phyloP scores from a whole-genome alignment of 768 basidiomycete species.

The Collybia nuda region DNA sequence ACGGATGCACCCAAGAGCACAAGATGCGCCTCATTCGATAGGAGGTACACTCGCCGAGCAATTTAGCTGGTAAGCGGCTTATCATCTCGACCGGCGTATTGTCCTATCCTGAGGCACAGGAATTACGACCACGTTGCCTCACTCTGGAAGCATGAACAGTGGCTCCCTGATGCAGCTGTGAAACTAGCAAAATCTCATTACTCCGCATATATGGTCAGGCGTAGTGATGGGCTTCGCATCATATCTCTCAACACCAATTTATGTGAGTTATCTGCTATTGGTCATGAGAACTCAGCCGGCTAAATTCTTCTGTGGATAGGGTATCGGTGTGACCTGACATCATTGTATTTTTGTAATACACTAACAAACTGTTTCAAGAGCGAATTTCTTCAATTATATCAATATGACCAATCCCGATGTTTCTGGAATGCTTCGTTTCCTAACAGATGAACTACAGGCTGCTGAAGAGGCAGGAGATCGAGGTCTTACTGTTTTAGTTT shows the following conservation, averaged over 20 bases:
- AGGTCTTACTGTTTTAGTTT: constrained; percentile 31
- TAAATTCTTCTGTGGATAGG: constrained; percentile 16
- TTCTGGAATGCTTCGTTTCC: constrained; percentile 75
- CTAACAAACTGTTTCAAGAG: constrained; percentile 26
- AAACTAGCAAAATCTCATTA: constrained; percentile 66
- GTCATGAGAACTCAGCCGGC: too few species aligned
- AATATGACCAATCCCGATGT: constrained; percentile 68
- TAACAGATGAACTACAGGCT: constrained; percentile 76
- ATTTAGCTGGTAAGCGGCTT: constrained; percentile 56
- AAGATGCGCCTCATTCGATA: constrained; percentile 61
- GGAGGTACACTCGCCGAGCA: constrained; percentile 54
- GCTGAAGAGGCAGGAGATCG: constrained; percentile 77
- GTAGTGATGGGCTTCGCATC: constrained; percentile 64
- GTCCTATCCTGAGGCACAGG: constrained; percentile 34
- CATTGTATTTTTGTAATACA: neutral
- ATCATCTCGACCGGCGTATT: neutral
- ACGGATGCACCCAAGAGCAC: constrained; percentile 35
- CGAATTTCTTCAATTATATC: constrained; percentile 78
- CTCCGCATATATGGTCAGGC: constrained; percentile 68
- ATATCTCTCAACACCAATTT: constrained; percentile 78
- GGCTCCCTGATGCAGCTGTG: constrained; percentile 61
- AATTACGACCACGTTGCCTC: constrained; percentile 74
- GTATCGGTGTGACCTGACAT: constrained; percentile 28
- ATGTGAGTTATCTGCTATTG: constrained; percentile 42
- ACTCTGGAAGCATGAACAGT: constrained; percentile 70